Percentiles rank a stretch among this genome's conserved stretches.
These are phyloP conservation scores for Serendipita vermifera DNA, from an alignment of 768 basidiomycete species.

Conservation along the genomic window DNA sequence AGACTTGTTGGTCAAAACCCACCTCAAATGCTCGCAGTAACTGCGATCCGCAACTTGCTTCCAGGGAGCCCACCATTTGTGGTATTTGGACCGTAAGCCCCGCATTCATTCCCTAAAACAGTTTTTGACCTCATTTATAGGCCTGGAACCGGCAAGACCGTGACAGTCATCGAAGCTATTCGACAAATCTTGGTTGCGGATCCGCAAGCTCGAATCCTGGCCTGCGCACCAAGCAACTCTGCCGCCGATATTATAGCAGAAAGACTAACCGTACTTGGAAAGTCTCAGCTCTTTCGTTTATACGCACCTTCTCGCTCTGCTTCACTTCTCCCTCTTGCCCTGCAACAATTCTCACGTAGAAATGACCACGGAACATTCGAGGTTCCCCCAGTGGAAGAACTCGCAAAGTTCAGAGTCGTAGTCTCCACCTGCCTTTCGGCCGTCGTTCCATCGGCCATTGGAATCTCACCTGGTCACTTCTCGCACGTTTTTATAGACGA, in stretches of 20 bases:
- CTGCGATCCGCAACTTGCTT: slow-evolving; percentile 31
- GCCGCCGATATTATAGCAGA: slow-evolving; percentile 48
- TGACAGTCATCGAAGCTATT: slow-evolving; percentile 52
- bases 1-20: slow-evolving; percentile 33
- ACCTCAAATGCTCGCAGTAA: slow-evolving; percentile 38
- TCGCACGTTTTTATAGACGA: slow-evolving; percentile 52
- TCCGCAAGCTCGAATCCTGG: slow-evolving; percentile 37
- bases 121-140: slow-evolving; percentile 21
- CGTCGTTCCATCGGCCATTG: slow-evolving; percentile 35
- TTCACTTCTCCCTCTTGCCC: slow-evolving; percentile 26
- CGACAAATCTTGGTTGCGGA: slow-evolving; percentile 36
- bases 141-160: slow-evolving; percentile 55
- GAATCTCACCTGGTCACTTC: slow-evolving; percentile 41
- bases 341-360: slow-evolving; percentile 29
- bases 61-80: slow-evolving; percentile 42
- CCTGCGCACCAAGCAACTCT: slow-evolving; percentile 55
- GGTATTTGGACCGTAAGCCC: slow-evolving; percentile 48
- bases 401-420: slow-evolving; percentile 38
- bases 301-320: slow-evolving; percentile 36
- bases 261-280: slow-evolving; percentile 24
- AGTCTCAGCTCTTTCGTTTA: slow-evolving; percentile 36
- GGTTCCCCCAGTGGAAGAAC: slow-evolving; percentile 29
- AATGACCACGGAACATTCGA: slow-evolving; percentile 31
- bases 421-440: slow-evolving; percentile 47
- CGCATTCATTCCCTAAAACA: not conserved